phyloP scores from a whole-genome alignment of 2,329 filamentous ascomycete species.

The Aspergillus terreus region DNA sequence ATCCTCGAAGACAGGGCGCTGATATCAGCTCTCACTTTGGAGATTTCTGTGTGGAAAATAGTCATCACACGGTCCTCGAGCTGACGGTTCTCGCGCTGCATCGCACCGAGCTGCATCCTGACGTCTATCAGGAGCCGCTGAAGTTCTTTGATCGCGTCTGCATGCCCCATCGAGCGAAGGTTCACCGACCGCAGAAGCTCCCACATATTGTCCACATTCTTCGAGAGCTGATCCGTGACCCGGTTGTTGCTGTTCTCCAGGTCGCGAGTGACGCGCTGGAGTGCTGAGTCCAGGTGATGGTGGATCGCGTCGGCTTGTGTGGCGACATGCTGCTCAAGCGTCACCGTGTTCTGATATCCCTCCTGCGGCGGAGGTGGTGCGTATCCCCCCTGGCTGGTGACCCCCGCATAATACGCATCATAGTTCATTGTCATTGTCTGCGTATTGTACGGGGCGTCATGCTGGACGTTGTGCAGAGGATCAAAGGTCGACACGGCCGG shows the following conservation, averaged over 20 bases:
- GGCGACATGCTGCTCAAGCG: slow-evolving; percentile 19
- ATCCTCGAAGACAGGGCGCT: background rate
- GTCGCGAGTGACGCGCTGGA: slow-evolving; percentile 9
- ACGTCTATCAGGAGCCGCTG: slow-evolving; percentile 10
- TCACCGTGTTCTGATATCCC: slow-evolving; percentile 19
- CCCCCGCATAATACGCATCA: slow-evolving; percentile 7
- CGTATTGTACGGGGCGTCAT: background rate
- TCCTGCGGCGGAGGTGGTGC: slow-evolving; percentile 23
- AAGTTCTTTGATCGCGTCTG: slow-evolving; percentile 12
- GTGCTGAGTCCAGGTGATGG: slow-evolving; percentile 15
- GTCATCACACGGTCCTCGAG: slow-evolving; percentile 10
- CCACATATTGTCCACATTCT: slow-evolving; percentile 14
- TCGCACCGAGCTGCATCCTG: slow-evolving; percentile 7
- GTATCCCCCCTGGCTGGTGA: slow-evolving; percentile 19
- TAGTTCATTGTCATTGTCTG: background rate
- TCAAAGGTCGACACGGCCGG: background rate
- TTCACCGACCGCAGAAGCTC: slow-evolving; percentile 16
- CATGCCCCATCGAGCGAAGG: slow-evolving; percentile 10
- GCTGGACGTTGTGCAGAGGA: background rate
- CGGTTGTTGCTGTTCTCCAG: slow-evolving; percentile 20
- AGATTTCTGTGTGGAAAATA: slow-evolving; percentile 11
- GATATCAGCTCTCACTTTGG: slow-evolving; percentile 12
- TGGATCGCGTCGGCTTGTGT: slow-evolving; percentile 18
- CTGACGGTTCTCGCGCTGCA: slow-evolving; percentile 9
- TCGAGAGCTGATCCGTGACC: slow-evolving; percentile 18